Evolutionary conservation across 108 stramenopile genomes (phyloP), one percentile per base, ranked within the genome.

Genomic region (Schizochytrium sp.): DNA sequence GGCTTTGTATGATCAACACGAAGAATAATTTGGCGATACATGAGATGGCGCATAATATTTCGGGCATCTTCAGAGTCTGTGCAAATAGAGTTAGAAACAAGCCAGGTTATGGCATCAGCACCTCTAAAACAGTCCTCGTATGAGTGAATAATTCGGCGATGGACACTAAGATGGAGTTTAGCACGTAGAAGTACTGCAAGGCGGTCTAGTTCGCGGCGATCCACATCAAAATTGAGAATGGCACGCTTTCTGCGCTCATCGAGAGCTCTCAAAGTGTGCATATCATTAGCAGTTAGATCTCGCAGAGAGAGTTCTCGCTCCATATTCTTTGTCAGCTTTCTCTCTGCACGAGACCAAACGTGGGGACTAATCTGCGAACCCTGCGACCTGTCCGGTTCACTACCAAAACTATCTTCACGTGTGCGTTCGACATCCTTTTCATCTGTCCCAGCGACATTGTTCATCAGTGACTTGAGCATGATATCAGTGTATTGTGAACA

Each of bases 91-190:
- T 83, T 83, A 40, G 76, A 55, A 10, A 83, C 28, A 8, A 83
- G 53, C 76, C 76, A 83, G 45, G 76, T 19, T 17, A 83, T 53
- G 50, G 76, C 76, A n/a, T 83, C 76, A 10, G 47, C 47, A 28
- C 76, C 76, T 17, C 76, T 17, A 28, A 83, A 83, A 40, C 76
- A 83, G 53, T 83, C 53, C 76, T 49, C 50, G 76, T 83, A 83
- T n/a, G 76, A 17, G 76, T 83, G 76, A 53, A 83, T 83, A 10
- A 83, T n/a, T 83, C 76, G 49, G 45, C 76, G 76, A 53, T 83
- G 76, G 0, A 83, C 76, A 13, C 50, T 38, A 0, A 83, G 76
- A 28, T 83, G 53, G 8, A 83, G 76, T 38, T 40, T 17, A 47
- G 47, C 76, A 2, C 76, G 76, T 53, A 83, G 53, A 7, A 83